Evolutionary conservation across 1,284 basidiomycete species (phyloP).

Genomic region (Melampsora larici-populina): DNA sequence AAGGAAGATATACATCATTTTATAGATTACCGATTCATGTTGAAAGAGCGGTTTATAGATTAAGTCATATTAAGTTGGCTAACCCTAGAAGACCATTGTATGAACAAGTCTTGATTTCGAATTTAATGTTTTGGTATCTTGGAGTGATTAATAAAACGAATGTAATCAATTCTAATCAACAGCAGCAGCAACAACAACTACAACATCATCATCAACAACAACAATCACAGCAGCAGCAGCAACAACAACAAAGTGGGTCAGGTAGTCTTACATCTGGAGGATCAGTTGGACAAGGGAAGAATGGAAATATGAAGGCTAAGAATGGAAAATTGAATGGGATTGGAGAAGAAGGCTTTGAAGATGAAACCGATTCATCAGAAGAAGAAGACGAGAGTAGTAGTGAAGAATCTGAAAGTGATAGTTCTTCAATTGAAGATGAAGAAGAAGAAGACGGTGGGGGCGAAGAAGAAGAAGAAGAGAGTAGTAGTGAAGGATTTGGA

Average conservation of each 20-base stretch:
- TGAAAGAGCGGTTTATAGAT: constrained; percentile 91
- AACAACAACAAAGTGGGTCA: too few relatives aligned
- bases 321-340: too few relatives aligned
- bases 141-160: constrained; percentile 82
- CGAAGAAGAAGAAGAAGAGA: too few relatives aligned
- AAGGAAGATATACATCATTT: constrained; percentile 59
- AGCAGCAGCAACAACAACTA: constrained; percentile 43
- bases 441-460: too few relatives aligned
- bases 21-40: constrained; percentile 94
- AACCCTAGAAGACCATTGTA: constrained; percentile 93
- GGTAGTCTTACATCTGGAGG: too few relatives aligned
- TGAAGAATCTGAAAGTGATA: too few relatives aligned
- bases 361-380: too few relatives aligned
- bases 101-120: constrained; percentile 97
- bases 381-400: too few relatives aligned
- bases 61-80: constrained; percentile 97
- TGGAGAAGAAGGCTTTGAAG: too few relatives aligned
- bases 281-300: constrained; percentile 9
- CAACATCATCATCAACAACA: constrained; percentile 42
- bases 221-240: constrained; percentile 12
- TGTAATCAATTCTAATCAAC: constrained; percentile 35
- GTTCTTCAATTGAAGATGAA: too few relatives aligned
- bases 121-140: constrained; percentile 93
- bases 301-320: too few relatives aligned
- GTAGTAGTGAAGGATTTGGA: too few relatives aligned